phyloP scores from a whole-genome alignment of 768 basidiomycete species.

The Gloeopeniophorella convolvens region DNA sequence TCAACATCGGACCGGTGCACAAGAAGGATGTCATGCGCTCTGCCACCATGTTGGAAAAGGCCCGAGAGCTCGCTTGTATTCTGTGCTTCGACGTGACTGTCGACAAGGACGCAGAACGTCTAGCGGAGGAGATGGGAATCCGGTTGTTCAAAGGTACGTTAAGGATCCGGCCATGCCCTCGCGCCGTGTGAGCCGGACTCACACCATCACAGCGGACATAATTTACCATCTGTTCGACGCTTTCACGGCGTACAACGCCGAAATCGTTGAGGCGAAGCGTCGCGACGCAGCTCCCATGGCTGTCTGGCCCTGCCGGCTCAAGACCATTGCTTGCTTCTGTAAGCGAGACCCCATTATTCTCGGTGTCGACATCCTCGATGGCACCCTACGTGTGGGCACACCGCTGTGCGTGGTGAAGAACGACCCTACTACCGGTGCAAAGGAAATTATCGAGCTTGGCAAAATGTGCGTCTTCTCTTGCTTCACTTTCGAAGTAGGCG shows the following conservation, averaged over 20 bases:
- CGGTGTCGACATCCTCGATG: slow-evolving; percentile 94
- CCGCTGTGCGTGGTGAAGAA: slow-evolving; percentile 91
- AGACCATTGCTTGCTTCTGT: slow-evolving; percentile 89
- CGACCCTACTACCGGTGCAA: slow-evolving; percentile 84
- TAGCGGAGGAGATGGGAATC: slow-evolving; percentile 94
- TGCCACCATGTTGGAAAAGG: slow-evolving; percentile 91
- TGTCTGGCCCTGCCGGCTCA: slow-evolving; percentile 93
- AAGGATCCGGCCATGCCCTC: background rate
- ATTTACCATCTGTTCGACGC: slow-evolving; percentile 98
- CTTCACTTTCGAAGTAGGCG: background rate
- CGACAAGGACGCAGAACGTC: slow-evolving; percentile 85
- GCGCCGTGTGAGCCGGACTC: background rate
- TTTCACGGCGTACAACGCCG: slow-evolving; percentile 89
- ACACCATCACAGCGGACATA: slow-evolving; percentile 68
- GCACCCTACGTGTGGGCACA: slow-evolving; percentile 84
- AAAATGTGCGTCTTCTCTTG: slow-evolving; percentile 65
- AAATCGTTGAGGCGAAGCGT: slow-evolving; percentile 88
- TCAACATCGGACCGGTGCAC: slow-evolving; percentile 96
- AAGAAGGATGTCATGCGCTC: slow-evolving; percentile 92
- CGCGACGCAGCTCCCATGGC: slow-evolving; percentile 90
- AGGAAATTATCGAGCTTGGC: slow-evolving; percentile 86
- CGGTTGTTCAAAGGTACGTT: slow-evolving; percentile 82
- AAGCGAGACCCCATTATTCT: slow-evolving; percentile 97
- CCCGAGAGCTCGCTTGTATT: slow-evolving; percentile 90
- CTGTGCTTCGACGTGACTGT: slow-evolving; percentile 95